These are phyloP conservation scores for Cochlearia excelsa DNA, from an alignment of 345 rosid genomes.

Conservation along the genomic window DNA sequence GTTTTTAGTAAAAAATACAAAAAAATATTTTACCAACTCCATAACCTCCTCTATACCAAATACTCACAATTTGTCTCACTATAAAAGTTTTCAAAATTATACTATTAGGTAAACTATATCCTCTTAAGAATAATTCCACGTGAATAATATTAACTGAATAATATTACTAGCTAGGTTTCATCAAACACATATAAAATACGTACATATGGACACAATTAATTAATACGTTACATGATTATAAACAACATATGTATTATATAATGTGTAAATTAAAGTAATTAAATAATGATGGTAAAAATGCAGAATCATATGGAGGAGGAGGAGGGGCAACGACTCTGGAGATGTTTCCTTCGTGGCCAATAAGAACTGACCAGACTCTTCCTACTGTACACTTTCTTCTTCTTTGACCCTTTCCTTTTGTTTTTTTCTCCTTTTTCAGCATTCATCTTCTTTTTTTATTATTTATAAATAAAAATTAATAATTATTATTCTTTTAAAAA, in stretches of 20 bases:
- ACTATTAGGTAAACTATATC: too few species aligned
- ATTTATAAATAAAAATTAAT: neutral
- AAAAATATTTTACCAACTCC: constrained; percentile 29
- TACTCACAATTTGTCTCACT: constrained; percentile 2
- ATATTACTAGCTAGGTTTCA: too few species aligned
- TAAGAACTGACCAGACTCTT: constrained; percentile 90
- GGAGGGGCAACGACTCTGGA: constrained; percentile 97
- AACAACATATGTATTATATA: too few species aligned
- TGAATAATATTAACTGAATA: neutral
- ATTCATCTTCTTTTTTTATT: neutral
- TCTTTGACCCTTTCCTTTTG: constrained; percentile 56
- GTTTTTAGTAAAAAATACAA: neutral
- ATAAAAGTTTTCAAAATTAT: neutral
- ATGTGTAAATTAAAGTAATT: neutral
- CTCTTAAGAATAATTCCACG: constrained; percentile 16
- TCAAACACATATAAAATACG: too few species aligned
- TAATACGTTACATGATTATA: too few species aligned
- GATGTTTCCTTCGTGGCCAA: constrained; percentile 99
- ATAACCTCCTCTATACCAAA: constrained; percentile 32
- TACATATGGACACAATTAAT: too few species aligned
- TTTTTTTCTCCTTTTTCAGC: constrained; percentile 35
- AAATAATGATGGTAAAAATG: constrained; percentile 36
- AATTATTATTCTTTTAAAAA: neutral
- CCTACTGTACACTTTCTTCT: constrained; percentile 53
- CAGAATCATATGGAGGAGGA: constrained; percentile 70